Evolutionary conservation across 495 filamentous ascomycete species (phyloP).

Genomic region (Cenococcum geophilum): DNA sequence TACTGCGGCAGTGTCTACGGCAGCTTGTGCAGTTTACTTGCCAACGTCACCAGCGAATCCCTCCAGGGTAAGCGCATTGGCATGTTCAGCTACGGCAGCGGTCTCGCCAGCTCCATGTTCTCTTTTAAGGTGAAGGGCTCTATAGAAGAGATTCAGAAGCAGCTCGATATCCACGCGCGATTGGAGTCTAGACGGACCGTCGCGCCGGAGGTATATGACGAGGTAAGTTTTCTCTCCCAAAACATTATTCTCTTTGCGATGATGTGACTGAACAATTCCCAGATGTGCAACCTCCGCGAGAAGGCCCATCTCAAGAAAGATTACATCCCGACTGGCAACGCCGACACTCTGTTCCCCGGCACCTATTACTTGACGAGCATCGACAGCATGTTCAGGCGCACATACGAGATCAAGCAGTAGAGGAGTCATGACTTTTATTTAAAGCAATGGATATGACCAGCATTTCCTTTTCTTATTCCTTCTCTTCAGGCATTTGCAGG

Average conservation of each 20-base stretch:
- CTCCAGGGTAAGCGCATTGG: constrained; percentile 81
- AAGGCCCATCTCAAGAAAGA: constrained; percentile 89
- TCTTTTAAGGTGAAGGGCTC: constrained; percentile 76
- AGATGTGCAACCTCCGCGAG: constrained; percentile 93
- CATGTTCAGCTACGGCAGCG: constrained; percentile 93
- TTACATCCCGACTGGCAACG: constrained; percentile 70
- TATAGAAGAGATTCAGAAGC: constrained; percentile 67
- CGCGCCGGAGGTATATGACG: constrained; percentile 78
- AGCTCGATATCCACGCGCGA: constrained; percentile 71
- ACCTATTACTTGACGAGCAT: constrained; percentile 87
- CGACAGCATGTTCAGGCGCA: constrained; percentile 92
- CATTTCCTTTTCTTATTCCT: constrained; percentile 12
- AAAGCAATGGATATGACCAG: background rate
- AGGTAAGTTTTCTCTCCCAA: constrained; percentile 47
- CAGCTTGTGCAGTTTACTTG: constrained; percentile 70
- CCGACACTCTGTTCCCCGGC: constrained; percentile 68
- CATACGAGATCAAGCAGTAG: constrained; percentile 82
- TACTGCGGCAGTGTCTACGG: constrained; percentile 94
- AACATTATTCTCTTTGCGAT: constrained; percentile 12
- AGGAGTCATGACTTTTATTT: background rate
- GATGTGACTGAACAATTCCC: constrained; percentile 25
- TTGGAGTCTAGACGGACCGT: constrained; percentile 66
- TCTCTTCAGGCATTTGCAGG: constrained; percentile 29
- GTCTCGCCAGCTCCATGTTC: constrained; percentile 84
- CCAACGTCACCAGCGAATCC: constrained; percentile 61